phyloP scores from a whole-genome alignment of 1,284 basidiomycete species.

The Ceratobasidium theobromae region DNA sequence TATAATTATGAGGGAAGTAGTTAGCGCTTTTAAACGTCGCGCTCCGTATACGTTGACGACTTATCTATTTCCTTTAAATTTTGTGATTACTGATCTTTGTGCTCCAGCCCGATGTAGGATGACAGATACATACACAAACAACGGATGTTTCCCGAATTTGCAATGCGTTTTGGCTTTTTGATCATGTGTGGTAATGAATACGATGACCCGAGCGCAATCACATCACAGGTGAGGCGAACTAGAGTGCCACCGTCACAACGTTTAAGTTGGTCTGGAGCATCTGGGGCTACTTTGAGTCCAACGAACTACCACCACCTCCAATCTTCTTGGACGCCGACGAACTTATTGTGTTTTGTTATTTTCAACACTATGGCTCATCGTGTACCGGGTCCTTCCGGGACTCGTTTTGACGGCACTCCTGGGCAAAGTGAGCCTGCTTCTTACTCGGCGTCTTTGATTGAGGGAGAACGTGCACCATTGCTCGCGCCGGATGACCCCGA shows the following conservation, averaged over 20 bases:
- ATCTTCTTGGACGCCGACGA: not conserved
- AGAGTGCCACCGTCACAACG: not conserved
- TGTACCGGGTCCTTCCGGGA: not conserved
- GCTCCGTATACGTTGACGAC: too few species aligned
- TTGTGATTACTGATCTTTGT: too few species aligned
- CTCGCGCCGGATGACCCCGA: slow-evolving; percentile 18
- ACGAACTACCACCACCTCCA: not conserved
- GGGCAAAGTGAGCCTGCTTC: slow-evolving; percentile 20
- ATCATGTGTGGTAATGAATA: slow-evolving; percentile 15
- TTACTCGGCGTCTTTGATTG: slow-evolving; percentile 9
- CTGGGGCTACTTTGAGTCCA: not conserved
- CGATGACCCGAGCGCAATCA: not conserved
- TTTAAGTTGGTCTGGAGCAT: slow-evolving; percentile 9
- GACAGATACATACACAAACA: not conserved
- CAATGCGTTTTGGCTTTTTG: slow-evolving; percentile 26
- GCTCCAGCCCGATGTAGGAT: too few species aligned
- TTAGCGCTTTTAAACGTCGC: too few species aligned
- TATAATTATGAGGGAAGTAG: too few species aligned
- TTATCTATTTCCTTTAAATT: too few species aligned
- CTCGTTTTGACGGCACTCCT: not conserved
- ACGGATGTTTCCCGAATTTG: not conserved
- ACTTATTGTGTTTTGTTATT: not conserved
- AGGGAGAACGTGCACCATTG: slow-evolving; percentile 20
- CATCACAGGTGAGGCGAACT: too few species aligned
- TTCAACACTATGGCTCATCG: not conserved